Evolutionary conservation across 148 eudicot genomes (phyloP).

Genomic region (Chenopodium formosanum): DNA sequence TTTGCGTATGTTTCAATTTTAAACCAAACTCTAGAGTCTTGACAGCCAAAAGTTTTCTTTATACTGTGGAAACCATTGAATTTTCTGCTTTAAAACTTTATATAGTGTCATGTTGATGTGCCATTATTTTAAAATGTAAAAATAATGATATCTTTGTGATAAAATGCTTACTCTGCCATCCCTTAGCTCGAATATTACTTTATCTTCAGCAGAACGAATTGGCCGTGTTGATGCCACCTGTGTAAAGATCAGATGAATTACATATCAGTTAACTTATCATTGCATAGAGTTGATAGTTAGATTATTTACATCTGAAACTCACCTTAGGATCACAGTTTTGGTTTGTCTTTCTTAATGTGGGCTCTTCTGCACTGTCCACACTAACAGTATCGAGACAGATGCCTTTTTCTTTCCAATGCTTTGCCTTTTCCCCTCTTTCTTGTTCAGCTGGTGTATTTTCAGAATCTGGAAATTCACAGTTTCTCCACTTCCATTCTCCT

Average conservation of each 20-base stretch:
- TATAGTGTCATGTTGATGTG: background rate
- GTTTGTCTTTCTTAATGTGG: constrained; percentile 8
- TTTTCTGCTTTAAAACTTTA: background rate
- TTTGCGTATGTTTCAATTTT: no score
- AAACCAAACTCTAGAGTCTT: no score
- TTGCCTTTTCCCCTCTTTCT: constrained; percentile 6
- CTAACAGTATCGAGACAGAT: constrained; percentile 18
- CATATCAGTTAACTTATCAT: background rate
- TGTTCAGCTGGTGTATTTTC: constrained; percentile 22
- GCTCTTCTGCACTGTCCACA: constrained; percentile 25
- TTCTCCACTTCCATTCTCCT: constrained; percentile 71
- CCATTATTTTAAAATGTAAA: background rate
- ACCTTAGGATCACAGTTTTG: constrained; percentile 65
- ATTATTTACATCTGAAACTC: constrained; percentile 11
- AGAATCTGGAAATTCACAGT: constrained; percentile 47
- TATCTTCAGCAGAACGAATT: constrained; percentile 58
- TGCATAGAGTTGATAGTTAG: background rate
- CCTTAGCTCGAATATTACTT: constrained; percentile 68
- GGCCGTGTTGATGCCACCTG: constrained; percentile 75
- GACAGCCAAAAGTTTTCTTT: background rate
- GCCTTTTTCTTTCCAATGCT: constrained; percentile 26
- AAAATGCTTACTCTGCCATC: constrained; percentile 72
- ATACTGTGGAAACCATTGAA: background rate
- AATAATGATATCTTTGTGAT: background rate
- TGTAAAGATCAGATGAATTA: background rate